phyloP scores from a whole-genome alignment of 768 basidiomycete genomes.

The Amyloporia xantha region DNA sequence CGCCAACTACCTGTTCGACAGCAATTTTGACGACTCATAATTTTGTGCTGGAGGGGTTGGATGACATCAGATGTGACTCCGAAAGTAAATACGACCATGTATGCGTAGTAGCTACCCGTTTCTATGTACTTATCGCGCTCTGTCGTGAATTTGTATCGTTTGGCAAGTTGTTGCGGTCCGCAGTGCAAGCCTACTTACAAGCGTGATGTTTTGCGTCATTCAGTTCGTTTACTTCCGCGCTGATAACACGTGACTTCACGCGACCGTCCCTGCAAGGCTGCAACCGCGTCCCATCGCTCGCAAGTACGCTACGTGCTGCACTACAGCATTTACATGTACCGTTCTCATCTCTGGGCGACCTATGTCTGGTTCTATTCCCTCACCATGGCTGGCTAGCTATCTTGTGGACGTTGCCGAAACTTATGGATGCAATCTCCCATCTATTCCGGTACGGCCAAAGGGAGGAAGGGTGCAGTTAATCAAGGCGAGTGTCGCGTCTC shows the following conservation, averaged over 20 bases:
- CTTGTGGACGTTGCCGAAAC: slow-evolving; percentile 43
- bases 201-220: too few species aligned
- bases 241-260: too few species aligned
- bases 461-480: slow-evolving; percentile 53
- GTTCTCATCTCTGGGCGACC: too few species aligned
- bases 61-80: neutral
- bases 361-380: slow-evolving; percentile 33
- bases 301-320: too few species aligned
- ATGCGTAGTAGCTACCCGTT: neutral
- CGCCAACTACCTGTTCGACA: slow-evolving; percentile 89
- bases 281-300: too few species aligned
- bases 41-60: neutral
- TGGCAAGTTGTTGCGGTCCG: too few species aligned
- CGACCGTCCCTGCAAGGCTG: too few species aligned
- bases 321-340: too few species aligned
- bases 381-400: slow-evolving; percentile 54
- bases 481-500: slow-evolving; percentile 35
- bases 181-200: too few species aligned
- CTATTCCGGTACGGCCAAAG: slow-evolving; percentile 27
- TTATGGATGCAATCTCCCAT: slow-evolving; percentile 39
- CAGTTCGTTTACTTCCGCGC: too few species aligned
- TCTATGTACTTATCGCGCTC: neutral
- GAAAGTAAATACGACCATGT: neutral
- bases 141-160: neutral
- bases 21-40: slow-evolving; percentile 45